Evolutionary conservation across 2,329 filamentous ascomycete species (phyloP), one percentile per base, ranked within the genome.

Genomic region (Berkeleyomyces rouxiae): DNA sequence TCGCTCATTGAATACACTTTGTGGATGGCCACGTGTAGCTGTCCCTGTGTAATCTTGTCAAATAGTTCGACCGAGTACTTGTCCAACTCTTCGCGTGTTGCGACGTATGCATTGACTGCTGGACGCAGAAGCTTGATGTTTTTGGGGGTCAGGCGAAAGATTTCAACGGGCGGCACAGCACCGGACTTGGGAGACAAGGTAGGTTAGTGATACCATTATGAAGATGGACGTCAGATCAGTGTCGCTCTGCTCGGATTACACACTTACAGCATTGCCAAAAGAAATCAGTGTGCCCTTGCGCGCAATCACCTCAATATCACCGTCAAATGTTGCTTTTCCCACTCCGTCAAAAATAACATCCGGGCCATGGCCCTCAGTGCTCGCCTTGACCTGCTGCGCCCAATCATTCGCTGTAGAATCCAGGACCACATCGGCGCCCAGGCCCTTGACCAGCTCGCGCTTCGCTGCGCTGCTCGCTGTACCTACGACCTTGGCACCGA

Each of bases 311-410:
- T 90, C 82, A 66, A 96, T 71, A 69, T 85, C 86, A 23, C 82
- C 78, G 67, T 96, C 88, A 74, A 93, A 95, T 0, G 91, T 96
- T 58, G 80, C 79, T 75, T 89, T 89, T 10, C 90, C 91, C 2
- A 96, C 88, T 4, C 88, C 87, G 71, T 96, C 90, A 70, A 90
- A 95, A 37, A 95, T 86, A 7, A 85, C 89, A 66, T 83, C 81
- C 2, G 86, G 84, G 6, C 91, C 91, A 65, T 83, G 75, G 0
- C 86, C 86, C 1, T 77, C 81, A 0, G 90, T 96, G 58, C 88
- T 83, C 70, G 87, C 79, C 68, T 79, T 76, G 4, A 89, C 84
- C 70, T 80, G 77, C 44, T 72, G 73, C 63, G 80, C 80, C 33
- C 86, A 75, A 66, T 80, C 77, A 58, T 85, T 83, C 40, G 75